phyloP scores from a whole-genome alignment of 2,329 filamentous ascomycete genomes.

The Bertia moriformis region DNA sequence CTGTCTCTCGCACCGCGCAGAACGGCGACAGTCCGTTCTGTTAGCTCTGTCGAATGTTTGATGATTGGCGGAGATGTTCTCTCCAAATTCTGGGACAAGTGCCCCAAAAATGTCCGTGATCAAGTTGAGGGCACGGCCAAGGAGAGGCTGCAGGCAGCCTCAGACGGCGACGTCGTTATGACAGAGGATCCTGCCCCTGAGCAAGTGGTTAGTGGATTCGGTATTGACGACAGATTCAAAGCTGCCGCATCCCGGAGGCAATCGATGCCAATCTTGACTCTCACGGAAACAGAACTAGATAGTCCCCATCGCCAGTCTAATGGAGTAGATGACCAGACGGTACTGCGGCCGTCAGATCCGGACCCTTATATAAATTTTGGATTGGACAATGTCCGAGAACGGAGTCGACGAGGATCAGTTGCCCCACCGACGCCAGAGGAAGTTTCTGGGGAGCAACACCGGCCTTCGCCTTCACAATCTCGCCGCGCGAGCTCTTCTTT shows the following conservation, averaged over 20 bases:
- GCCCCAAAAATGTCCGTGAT: constrained; percentile 44
- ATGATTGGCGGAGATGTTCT: constrained; percentile 60
- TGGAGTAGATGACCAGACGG: background rate
- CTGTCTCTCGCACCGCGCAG: constrained; percentile 53
- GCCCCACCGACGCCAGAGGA: background rate
- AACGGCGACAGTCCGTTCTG: constrained; percentile 58
- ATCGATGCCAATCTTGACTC: background rate
- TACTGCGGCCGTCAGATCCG: background rate
- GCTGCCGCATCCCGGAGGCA: background rate
- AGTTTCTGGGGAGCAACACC: background rate
- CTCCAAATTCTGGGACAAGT: constrained; percentile 54
- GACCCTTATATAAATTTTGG: constrained; percentile 1
- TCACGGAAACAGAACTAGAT: background rate
- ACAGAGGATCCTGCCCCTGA: constrained; percentile 32
- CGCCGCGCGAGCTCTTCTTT: background rate
- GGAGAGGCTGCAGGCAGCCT: constrained; percentile 37
- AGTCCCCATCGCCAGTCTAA: background rate
- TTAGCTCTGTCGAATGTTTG: constrained; percentile 57
- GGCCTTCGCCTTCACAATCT: background rate
- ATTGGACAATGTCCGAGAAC: background rate
- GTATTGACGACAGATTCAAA: background rate
- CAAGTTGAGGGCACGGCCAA: constrained; percentile 58
- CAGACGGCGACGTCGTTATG: constrained; percentile 48
- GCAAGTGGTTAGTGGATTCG: constrained; percentile 9
- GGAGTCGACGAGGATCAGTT: background rate